A percentile compares a stretch with the other conserved stretches of the same genome.
phyloP scores from a whole-genome alignment of 257 asterid species.

The Mentha longifolia region DNA sequence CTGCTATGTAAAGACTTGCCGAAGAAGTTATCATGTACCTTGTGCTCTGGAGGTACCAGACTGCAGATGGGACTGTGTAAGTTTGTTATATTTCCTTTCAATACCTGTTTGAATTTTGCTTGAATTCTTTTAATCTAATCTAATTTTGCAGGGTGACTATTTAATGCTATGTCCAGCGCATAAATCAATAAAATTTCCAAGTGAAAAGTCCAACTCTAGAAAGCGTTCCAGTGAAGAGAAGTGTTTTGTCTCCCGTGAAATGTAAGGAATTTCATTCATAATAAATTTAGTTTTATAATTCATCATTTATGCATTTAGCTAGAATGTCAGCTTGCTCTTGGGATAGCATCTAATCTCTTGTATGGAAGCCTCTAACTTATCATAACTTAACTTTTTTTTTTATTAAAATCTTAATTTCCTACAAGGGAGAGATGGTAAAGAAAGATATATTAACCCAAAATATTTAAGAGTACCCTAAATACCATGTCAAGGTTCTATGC shows the following conservation, averaged over 20 bases:
- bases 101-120: constrained; percentile 7
- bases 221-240: constrained; percentile 40
- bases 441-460: background rate
- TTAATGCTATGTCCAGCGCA: constrained; percentile 85
- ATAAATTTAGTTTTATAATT: background rate
- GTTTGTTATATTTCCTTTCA: constrained; percentile 30
- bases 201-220: constrained; percentile 56
- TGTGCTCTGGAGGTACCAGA: constrained; percentile 70
- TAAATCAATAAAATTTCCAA: constrained; percentile 68
- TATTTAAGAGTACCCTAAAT: background rate
- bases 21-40: constrained; percentile 85
- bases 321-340: background rate
- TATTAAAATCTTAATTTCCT: background rate
- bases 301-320: background rate
- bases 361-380: constrained; percentile 8
- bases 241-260: constrained; percentile 39
- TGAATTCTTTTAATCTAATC: constrained; percentile 15
- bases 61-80: constrained; percentile 92
- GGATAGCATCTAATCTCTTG: constrained; percentile 11
- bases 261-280: constrained; percentile 41
- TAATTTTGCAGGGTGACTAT: constrained; percentile 74
- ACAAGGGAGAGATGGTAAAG: background rate
- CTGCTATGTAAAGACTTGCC: constrained; percentile 80
- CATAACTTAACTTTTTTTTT: constrained; percentile 12
- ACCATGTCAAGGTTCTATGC: background rate